Conservation (phyloP, 257 asterid species). For the Eucommia ulmoides region DNA sequence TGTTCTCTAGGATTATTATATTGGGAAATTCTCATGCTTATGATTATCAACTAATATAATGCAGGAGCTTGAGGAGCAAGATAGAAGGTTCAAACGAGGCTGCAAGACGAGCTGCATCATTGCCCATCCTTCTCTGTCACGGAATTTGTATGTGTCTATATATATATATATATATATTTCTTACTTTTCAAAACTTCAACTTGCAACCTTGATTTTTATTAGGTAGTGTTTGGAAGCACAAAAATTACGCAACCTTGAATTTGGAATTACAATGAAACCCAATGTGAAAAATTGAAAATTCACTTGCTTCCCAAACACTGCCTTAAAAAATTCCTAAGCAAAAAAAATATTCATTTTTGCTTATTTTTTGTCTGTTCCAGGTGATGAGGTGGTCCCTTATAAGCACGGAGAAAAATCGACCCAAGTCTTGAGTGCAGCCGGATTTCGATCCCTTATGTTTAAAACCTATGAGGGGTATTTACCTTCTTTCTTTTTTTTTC, state of each 20-base stretch:
- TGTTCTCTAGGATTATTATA: neutral
- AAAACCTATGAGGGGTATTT: neutral
- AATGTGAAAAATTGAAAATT: neutral
- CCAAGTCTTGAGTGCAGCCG: neutral
- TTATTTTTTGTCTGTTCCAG: neutral
- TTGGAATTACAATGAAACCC: neutral
- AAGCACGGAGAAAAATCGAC: neutral
- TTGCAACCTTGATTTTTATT: neutral
- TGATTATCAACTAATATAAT: constrained; percentile 6
- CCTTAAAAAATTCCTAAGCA: neutral
- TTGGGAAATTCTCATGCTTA: too few relatives aligned
- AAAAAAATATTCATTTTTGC: neutral
- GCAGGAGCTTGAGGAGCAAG: constrained; percentile 65
- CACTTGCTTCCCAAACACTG: neutral
- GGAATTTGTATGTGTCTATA: constrained; percentile 53
- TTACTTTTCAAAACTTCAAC: neutral
- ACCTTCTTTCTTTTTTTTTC: neutral
- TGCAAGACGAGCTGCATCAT: constrained; percentile 75
- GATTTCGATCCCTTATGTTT: neutral
- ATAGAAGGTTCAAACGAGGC: constrained; percentile 80
- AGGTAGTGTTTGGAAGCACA: neutral
- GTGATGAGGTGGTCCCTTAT: constrained; percentile 4
- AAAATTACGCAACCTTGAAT: neutral
- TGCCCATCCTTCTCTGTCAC: constrained; percentile 84
- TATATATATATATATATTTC: neutral